phyloP scores from a whole-genome alignment of 139 green algal species.

The Volvox africanus region DNA sequence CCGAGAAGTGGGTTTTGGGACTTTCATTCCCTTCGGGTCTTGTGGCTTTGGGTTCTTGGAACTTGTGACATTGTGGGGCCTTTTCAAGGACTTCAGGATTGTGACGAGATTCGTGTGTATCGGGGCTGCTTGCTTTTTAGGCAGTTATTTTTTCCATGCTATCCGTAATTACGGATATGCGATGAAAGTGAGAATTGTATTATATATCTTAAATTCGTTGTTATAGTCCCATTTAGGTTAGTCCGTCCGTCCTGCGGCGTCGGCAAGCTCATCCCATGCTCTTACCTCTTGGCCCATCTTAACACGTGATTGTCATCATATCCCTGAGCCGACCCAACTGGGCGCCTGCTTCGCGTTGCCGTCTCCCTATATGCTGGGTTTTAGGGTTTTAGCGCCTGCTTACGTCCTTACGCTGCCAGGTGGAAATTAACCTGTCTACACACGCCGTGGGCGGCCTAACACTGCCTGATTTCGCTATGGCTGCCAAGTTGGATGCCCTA shows the following conservation, averaged over 20 bases:
- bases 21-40: background rate
- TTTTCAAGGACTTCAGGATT: background rate
- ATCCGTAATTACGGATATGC: too few species aligned
- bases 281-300: background rate
- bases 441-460: constrained; percentile 74
- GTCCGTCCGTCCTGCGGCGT: too few species aligned
- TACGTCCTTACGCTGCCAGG: background rate
- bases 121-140: background rate
- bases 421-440: constrained; percentile 73
- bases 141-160: background rate
- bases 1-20: constrained; percentile 41
- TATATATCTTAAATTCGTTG: too few species aligned
- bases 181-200: too few species aligned
- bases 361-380: background rate
- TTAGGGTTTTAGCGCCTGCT: background rate
- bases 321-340: background rate
- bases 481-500: constrained; percentile 76
- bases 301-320: background rate
- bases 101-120: background rate
- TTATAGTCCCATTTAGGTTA: too few species aligned
- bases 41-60: too few species aligned
- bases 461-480: constrained; percentile 77
- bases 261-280: too few species aligned
- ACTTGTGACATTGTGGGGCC: background rate
- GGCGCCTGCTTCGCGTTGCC: background rate